Evolutionary conservation across 2,329 filamentous ascomycete species (phyloP).

Genomic region (Ustilaginoidea virens): DNA sequence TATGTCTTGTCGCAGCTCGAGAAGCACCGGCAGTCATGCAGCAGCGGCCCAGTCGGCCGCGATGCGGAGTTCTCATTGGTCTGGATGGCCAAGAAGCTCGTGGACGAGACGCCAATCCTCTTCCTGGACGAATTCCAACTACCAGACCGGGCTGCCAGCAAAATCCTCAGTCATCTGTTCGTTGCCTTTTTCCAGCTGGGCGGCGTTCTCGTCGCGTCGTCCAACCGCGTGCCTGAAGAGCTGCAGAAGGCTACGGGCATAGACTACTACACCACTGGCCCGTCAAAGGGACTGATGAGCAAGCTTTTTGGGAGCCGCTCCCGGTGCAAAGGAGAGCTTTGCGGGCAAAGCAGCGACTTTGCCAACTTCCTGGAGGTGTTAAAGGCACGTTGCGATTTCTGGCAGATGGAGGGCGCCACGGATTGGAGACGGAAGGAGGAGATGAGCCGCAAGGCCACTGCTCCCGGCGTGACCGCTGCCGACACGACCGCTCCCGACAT

Average conservation of each 20-base stretch:
- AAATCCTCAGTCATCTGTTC: constrained; percentile 66
- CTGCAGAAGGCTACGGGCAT: constrained; percentile 59
- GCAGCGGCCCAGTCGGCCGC: constrained; percentile 5
- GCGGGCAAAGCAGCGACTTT: constrained; percentile 54
- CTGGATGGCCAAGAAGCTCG: constrained; percentile 60
- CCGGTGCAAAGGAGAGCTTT: constrained; percentile 30
- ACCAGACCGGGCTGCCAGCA: constrained; percentile 61
- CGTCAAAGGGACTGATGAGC: constrained; percentile 34
- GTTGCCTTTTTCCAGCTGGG: constrained; percentile 71
- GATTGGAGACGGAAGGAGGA: constrained; percentile 53
- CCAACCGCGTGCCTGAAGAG: constrained; percentile 73
- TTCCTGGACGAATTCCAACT: constrained; percentile 78
- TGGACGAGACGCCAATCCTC: constrained; percentile 58
- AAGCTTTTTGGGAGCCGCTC: constrained; percentile 28
- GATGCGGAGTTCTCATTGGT: constrained; percentile 48
- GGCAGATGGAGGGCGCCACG: constrained; percentile 63
- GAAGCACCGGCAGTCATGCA: constrained; percentile 33
- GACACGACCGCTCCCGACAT: no score
- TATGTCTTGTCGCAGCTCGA: constrained; percentile 61
- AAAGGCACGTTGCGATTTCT: constrained; percentile 65
- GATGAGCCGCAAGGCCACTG: no score
- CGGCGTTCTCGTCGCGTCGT: constrained; percentile 65
- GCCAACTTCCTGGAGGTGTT: constrained; percentile 60
- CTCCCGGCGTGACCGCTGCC: no score
- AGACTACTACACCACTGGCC: constrained; percentile 45